phyloP scores from a whole-genome alignment of 495 filamentous ascomycete species.

The Aspergillus ellipticus region DNA sequence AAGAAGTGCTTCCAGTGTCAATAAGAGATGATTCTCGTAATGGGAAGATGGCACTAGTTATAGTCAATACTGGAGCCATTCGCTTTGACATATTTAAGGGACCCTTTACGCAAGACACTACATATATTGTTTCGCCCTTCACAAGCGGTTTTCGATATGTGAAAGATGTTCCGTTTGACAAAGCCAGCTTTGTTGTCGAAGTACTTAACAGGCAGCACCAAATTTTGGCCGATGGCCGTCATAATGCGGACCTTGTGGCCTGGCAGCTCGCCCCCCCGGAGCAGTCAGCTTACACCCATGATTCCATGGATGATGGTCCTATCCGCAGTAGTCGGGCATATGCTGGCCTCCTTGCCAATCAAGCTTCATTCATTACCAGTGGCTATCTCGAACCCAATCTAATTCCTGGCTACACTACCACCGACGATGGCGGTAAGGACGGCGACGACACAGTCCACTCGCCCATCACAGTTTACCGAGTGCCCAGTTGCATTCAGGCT shows the following conservation, averaged over 20 bases:
- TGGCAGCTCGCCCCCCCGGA: slow-evolving; percentile 37
- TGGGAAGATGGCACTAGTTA: slow-evolving; percentile 59
- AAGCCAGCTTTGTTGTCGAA: slow-evolving; percentile 64
- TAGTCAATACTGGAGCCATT: slow-evolving; percentile 85
- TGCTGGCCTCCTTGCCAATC: slow-evolving; percentile 8
- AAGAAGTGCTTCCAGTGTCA: slow-evolving; percentile 64
- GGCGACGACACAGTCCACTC: slow-evolving; percentile 89
- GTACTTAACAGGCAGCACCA: slow-evolving; percentile 70
- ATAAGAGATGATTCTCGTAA: slow-evolving; percentile 47
- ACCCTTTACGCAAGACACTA: slow-evolving; percentile 79
- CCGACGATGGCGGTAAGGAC: slow-evolving; percentile 76
- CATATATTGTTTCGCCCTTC: slow-evolving; percentile 85
- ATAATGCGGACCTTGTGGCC: slow-evolving; percentile 13
- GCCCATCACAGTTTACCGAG: slow-evolving; percentile 65
- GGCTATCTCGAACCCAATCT: slow-evolving; percentile 32
- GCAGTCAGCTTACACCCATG: slow-evolving; percentile 22
- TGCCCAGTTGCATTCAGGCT: slow-evolving; percentile 79
- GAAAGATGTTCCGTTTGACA: slow-evolving; percentile 70
- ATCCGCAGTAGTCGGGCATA: neutral
- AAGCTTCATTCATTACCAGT: slow-evolving; percentile 24
- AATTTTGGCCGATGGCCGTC: slow-evolving; percentile 39
- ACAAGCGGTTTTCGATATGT: slow-evolving; percentile 74
- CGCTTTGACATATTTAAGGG: slow-evolving; percentile 96
- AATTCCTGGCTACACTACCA: slow-evolving; percentile 81
- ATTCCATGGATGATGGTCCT: neutral